Percentiles rank a stretch among this genome's conserved stretches.
phyloP scores from a whole-genome alignment of 192 early-diverging fungal species.

The Coemansia pectinata region DNA sequence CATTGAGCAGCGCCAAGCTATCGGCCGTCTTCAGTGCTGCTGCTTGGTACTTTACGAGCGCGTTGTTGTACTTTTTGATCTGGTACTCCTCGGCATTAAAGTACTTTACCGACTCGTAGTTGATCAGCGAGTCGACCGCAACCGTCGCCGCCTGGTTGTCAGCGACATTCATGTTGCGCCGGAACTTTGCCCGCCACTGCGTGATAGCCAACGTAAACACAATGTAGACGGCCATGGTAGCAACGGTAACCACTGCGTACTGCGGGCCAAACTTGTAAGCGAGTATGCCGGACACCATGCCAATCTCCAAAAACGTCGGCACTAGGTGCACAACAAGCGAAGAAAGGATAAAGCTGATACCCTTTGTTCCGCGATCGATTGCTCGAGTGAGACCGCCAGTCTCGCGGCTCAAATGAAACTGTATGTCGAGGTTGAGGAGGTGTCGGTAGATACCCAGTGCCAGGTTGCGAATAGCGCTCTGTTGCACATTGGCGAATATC shows the following conservation, averaged over 20 bases:
- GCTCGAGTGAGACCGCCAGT: conserved; percentile 96
- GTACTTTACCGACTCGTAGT: conserved; percentile 97
- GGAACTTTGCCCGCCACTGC: conserved; percentile 81
- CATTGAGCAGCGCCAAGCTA: conserved; percentile 89
- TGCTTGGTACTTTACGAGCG: conserved; percentile 88
- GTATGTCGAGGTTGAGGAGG: conserved; percentile 81
- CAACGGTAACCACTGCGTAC: conserved; percentile 63
- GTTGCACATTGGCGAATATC: conserved; percentile 90
- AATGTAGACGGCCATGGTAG: conserved; percentile 76
- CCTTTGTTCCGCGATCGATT: conserved; percentile 92
- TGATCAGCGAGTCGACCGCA: conserved; percentile 95
- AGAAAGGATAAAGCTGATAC: conserved; percentile 95
- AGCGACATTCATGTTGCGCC: conserved; percentile 91
- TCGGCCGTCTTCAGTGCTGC: conserved; percentile 90
- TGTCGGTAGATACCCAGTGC: conserved; percentile 90
- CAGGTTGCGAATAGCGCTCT: conserved; percentile 87
- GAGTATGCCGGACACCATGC: conserved; percentile 90
- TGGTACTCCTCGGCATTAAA: conserved; percentile 96
- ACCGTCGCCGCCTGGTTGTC: conserved; percentile 94
- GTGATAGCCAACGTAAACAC: conserved; percentile 88
- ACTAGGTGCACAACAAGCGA: conserved; percentile 95
- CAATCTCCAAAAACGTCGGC: conserved; percentile 93
- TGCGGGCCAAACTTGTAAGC: conserved; percentile 62
- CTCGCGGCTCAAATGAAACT: conserved; percentile 91
- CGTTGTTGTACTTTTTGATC: conserved; percentile 82